phyloP scores from a whole-genome alignment of 2,329 filamentous ascomycete genomes.

The Exserohilum turcica region DNA sequence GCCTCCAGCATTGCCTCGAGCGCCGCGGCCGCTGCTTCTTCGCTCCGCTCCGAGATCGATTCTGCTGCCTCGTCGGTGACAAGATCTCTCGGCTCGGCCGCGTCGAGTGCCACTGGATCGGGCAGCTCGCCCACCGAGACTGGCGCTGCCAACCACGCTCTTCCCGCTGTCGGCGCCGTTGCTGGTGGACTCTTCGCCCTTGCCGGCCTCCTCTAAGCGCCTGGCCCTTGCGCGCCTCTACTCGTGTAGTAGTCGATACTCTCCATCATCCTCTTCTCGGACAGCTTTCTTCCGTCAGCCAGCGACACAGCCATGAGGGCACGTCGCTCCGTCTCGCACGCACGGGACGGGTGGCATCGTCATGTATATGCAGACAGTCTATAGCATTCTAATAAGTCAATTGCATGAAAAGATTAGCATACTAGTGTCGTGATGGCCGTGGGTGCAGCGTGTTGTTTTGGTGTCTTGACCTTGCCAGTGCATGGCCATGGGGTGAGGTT shows the following conservation, averaged over 20 bases:
- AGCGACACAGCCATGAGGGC: constrained; percentile 13
- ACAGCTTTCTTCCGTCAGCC: constrained; percentile 7
- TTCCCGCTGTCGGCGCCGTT: constrained; percentile 40
- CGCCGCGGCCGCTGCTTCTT: constrained; percentile 17
- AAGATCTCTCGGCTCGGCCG: background rate
- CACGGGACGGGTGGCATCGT: constrained; percentile 13
- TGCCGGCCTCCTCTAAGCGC: constrained; percentile 42
- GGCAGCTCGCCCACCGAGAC: constrained; percentile 14
- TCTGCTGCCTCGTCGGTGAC: constrained; percentile 14
- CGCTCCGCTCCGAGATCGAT: constrained; percentile 17
- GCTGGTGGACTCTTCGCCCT: constrained; percentile 39
- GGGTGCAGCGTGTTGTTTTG: background rate
- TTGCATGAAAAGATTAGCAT: constrained; percentile 8
- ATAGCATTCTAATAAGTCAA: constrained; percentile 11
- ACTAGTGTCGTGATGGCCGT: background rate
- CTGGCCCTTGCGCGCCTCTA: background rate
- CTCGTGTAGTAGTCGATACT: constrained; percentile 1
- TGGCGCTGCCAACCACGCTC: constrained; percentile 28
- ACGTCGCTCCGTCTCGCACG: constrained; percentile 17
- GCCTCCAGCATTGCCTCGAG: constrained; percentile 16
- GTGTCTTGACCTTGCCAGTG: background rate
- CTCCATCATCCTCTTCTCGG: constrained; percentile 8
- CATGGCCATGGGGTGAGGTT: background rate
- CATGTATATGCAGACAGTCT: constrained; percentile 1
- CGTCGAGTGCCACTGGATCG: constrained; percentile 11